These are phyloP conservation scores for Elaeis oleifera DNA, from an alignment of 202 grass and related monocot genomes.

Conservation along the genomic window DNA sequence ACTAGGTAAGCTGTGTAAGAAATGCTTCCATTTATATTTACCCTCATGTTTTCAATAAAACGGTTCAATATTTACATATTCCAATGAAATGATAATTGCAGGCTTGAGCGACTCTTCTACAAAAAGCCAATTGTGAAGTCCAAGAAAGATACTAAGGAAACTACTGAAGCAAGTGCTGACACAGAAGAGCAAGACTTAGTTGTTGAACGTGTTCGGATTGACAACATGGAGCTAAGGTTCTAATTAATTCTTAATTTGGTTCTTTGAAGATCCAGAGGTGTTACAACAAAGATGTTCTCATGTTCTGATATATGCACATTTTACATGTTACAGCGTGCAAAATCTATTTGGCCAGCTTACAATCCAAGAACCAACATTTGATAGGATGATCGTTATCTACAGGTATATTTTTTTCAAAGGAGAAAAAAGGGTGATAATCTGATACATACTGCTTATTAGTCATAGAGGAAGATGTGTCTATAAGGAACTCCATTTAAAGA, in stretches of 20 bases:
- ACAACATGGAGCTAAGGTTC: slow-evolving; percentile 93
- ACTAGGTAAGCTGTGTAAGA: slow-evolving; percentile 41
- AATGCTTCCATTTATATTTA: slow-evolving; percentile 5
- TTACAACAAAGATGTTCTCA: no score
- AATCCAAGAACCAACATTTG: slow-evolving; percentile 96
- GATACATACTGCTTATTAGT: no score
- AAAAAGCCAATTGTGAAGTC: slow-evolving; percentile 27
- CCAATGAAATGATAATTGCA: slow-evolving; percentile 18
- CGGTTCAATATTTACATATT: slow-evolving; percentile 2
- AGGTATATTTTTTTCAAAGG: slow-evolving; percentile 28
- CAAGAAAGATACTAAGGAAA: slow-evolving; percentile 60
- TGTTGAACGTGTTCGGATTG: slow-evolving; percentile 77
- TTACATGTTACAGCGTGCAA: slow-evolving; percentile 41
- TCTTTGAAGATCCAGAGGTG: no score
- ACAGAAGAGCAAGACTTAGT: slow-evolving; percentile 43
- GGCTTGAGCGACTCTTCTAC: slow-evolving; percentile 63
- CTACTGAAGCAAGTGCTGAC: slow-evolving; percentile 45
- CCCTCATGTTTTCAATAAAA: neutral
- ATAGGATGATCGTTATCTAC: slow-evolving; percentile 93
- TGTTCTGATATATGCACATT: slow-evolving; percentile 8
- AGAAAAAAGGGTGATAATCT: no score
- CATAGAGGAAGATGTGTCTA: no score
- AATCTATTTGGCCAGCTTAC: slow-evolving; percentile 59
- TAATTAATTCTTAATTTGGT: neutral
- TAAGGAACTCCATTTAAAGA: no score